Base-by-base conservation (phyloP, 108 stramenopile species). In the Stephanodiscus triporus region DNA sequence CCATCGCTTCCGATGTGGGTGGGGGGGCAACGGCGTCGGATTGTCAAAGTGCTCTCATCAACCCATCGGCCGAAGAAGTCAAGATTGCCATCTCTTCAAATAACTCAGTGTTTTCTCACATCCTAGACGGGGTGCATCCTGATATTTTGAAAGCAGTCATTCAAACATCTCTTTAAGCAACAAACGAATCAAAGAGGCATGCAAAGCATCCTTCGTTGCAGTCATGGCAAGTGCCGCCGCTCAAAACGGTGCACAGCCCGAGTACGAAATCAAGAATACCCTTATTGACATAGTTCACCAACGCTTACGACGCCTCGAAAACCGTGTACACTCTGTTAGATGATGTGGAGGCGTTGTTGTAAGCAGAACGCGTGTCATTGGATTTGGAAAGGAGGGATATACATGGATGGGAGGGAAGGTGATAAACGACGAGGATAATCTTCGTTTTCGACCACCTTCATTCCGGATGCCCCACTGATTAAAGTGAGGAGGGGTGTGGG, bases 321-420 rank as follows among this genome's bases (percentile, higher is more conserved):
- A 92, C 65, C 75, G 91, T 6, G 73, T 95, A 72, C 32, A 80
- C 83, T 0, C 67, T 92, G 47, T 55, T 95, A 55, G 91, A 95
- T 81, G 94, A 95, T 73, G 83, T 92, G 3, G 94, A 95, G 84
- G 91, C 87, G n/a, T 84, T 95, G 61, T 55, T 95, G 72, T 91
- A 95, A 45, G 90, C 91, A n/a, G 94, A 95, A 73, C 79, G 89
- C 36, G 86, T 92, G n/a, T 87, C 94, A 11, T 68, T 95, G 40
- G 94, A 95, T 40, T 73, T 95, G 36, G 94, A 95, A 67, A 78
- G 94, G n/a, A 84, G 94, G 16, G 91, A 95, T 62, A 76, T 95
- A 4, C n/a, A n/a, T n/a, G n/a, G n/a, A n/a, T n/a, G n/a, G n/a
- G n/a, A n/a, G n/a, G n/a, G n/a, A n/a, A n/a, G n/a, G n/a, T n/a